Evolutionary conservation across 306 rosid genomes (phyloP).

Genomic region (Dalbergia cochinchinensis): DNA sequence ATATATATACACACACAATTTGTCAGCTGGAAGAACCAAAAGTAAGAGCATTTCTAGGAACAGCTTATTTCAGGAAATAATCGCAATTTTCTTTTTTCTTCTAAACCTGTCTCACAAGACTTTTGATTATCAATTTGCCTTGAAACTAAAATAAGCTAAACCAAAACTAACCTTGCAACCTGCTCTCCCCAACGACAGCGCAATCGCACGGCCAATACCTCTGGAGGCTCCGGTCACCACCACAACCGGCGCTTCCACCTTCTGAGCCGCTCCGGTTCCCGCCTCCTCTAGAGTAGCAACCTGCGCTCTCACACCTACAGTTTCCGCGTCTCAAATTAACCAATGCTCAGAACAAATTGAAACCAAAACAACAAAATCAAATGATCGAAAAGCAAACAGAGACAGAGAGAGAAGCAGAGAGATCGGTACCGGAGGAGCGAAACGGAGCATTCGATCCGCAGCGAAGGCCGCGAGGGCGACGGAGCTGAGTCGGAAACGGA

Average conservation of each 20-base stretch:
- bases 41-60: background rate
- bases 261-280: conserved; percentile 52
- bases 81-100: too few species aligned
- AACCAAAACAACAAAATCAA: background rate
- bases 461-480: conserved; percentile 34
- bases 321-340: background rate
- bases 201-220: conserved; percentile 87
- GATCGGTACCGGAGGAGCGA: conserved; percentile 46
- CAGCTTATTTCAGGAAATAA: too few species aligned
- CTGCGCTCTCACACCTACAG: conserved; percentile 63
- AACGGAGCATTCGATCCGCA: conserved; percentile 54
- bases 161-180: conserved; percentile 70
- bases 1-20: too few species aligned
- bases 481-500: conserved; percentile 47
- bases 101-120: background rate
- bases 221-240: conserved; percentile 88
- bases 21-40: conserved; percentile 6
- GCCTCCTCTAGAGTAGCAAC: conserved; percentile 62
- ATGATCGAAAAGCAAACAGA: background rate
- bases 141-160: too few species aligned
- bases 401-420: background rate
- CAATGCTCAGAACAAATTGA: too few species aligned
- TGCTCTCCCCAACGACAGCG: conserved; percentile 75
- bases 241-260: conserved; percentile 72
- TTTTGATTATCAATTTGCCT: too few species aligned